Base-by-base conservation (phyloP, 441 rosid genomes). In the Syzygium syzygioides region DNA sequence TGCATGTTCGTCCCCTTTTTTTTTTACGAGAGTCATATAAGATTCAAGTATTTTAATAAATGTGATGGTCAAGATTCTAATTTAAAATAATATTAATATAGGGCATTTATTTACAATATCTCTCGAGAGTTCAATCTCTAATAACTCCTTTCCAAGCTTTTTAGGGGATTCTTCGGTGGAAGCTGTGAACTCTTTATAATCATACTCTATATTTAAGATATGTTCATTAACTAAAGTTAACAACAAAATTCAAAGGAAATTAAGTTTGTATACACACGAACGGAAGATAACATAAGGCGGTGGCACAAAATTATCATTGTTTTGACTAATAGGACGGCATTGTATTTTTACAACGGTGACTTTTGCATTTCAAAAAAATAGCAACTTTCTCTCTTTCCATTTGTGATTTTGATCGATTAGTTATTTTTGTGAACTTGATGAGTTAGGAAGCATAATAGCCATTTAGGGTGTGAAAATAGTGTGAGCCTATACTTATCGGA, bases 71-170 rank as follows among this genome's bases (percentile, higher is more conserved):
- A 60, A 28, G 66, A 60, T 14, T 60, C 66, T 60, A 60, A 59
- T 28, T 28, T 28, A 28, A 0, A 60, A 60, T 3, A 60, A 60
- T 0, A 60, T 28, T 28, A 60, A 60, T 60, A 14, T 60, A 60
- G 30, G 0, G 66, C 66, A 13, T 60, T 60, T 60, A 60, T 59
- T 59, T 59, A 59, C 64, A 0, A 0, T 0, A 0, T 11, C 14
- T 4, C 62, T 57, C 62, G 25, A 57, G 26, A 57, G 26, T 57
- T 26, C 62, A 0, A 25, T 57, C 62, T 59, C 64, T 11, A 59
- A 59, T 0, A 11, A 59, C 64, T 59, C 30, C 64, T 45, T 45
- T 45, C 66, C 66, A 28, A 28, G 32, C 66, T 60, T 60, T 28
- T 13, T 60, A 60, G 66, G n/a, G 66, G 64, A 59, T 59, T 26